Percentiles rank a stretch among this genome's conserved stretches.
phyloP scores from a whole-genome alignment of 768 basidiomycete genomes.

The Boletus tylopilopsis region DNA sequence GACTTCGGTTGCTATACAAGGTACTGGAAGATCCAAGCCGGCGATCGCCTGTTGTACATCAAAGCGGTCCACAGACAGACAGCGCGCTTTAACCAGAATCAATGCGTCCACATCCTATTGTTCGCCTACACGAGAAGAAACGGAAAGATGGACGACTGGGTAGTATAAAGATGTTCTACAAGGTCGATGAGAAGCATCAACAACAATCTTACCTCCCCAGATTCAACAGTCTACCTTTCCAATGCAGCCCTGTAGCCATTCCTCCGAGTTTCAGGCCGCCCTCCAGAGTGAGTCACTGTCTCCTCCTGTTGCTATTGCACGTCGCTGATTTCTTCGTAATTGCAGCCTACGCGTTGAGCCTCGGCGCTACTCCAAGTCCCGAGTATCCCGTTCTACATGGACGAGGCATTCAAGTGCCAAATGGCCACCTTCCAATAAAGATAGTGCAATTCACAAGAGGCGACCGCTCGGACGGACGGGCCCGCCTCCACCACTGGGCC shows the following conservation, averaged over 20 bases:
- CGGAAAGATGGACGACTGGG: neutral
- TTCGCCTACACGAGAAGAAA: too few species aligned
- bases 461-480: neutral
- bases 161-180: slow-evolving; percentile 7
- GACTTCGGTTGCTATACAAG: too few species aligned
- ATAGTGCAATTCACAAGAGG: slow-evolving; percentile 15
- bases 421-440: slow-evolving; percentile 13
- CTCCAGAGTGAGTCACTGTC: neutral
- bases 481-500: slow-evolving; percentile 3
- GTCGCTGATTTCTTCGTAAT: neutral
- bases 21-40: too few species aligned
- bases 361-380: neutral
- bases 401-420: slow-evolving; percentile 8
- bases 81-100: too few species aligned
- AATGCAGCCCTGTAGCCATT: slow-evolving; percentile 2
- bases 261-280: slow-evolving; percentile 4
- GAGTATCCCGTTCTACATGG: slow-evolving; percentile 12
- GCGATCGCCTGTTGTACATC: too few species aligned
- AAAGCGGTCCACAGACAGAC: too few species aligned
- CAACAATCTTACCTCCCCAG: neutral
- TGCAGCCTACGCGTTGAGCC: slow-evolving; percentile 7
- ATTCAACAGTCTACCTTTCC: neutral
- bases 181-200: slow-evolving; percentile 5
- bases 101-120: neutral
- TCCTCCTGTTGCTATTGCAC: too few species aligned